Base-by-base conservation (phyloP, 257 asterid species). In the Fraxinus pennsylvanica region DNA sequence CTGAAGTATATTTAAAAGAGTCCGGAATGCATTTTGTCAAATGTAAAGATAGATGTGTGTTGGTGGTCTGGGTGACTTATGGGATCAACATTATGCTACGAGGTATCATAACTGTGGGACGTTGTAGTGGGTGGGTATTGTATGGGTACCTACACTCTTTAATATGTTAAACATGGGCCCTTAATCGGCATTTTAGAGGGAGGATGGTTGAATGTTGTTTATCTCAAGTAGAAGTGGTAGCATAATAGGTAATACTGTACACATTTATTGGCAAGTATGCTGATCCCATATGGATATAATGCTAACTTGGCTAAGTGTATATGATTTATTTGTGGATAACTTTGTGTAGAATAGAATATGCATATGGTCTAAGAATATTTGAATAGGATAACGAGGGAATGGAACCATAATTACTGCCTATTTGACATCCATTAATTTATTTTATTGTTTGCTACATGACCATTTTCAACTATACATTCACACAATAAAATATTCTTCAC, bases 301-400 rank as follows among this genome's bases (percentile, higher is more conserved):
- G 9, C 59, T n/a, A 45, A 61, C 66, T 9, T 74, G 9, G 72
- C 41, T 7, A 1, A 74, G 57, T 74, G 61, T 35, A 27, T 65
- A 39, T 80, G 65, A 68, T 80, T 35, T 50, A 35, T 22, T 36
- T 14, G 22, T 6, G 4, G 35, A 17, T 54, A 27, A 22, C n/a
- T 47, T n/a, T 80, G 59, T 47, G 61, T 30, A 27, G 65, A 74
- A 47, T 32, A 66, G 27, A 59, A 43, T 17, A 67, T 73, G 27
- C 19, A n/a, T 38, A 54, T 73, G 5, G 70, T 43, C 21, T 66
- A 30, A 36, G 47, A 47, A 74, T 33, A 25, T 35, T 25, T 17
- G 41, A 10, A 63, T 41, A 36, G 27, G 8, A 30, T 54, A 30
- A 38, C 72, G 29, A 32, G 63, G 57, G 41, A 39, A 39, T n/a